Evolutionary conservation across 2,329 filamentous ascomycete species (phyloP).

Genomic region (Calonectria pteridis): DNA sequence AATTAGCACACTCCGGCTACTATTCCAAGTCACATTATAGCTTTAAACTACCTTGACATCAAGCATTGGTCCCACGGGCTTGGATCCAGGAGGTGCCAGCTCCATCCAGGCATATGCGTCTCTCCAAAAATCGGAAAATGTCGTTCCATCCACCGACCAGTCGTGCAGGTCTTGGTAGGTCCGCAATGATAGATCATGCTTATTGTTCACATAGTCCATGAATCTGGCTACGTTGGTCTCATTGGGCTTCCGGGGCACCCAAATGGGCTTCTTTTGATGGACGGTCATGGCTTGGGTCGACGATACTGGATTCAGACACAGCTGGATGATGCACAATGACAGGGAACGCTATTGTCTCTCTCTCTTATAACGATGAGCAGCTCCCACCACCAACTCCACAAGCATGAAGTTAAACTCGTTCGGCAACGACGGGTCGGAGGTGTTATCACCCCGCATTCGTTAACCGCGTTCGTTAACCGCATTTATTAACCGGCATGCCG

Average conservation of each 20-base stretch:
- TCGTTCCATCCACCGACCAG: slow-evolving; percentile 19
- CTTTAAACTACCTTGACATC: not conserved
- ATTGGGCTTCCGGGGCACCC: not conserved
- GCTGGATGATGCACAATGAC: not conserved
- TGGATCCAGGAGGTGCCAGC: not conserved
- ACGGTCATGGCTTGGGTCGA: not conserved
- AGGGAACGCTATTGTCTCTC: not conserved
- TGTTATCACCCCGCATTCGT: not conserved
- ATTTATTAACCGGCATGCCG: not conserved
- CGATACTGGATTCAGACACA: not conserved
- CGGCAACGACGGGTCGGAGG: not conserved
- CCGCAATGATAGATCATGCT: not conserved
- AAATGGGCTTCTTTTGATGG: not conserved
- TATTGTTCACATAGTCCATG: slow-evolving; percentile 8
- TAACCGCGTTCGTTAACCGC: not conserved
- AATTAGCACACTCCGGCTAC: no score
- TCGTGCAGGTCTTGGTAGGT: slow-evolving; percentile 21
- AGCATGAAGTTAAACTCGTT: not conserved
- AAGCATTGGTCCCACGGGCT: not conserved
- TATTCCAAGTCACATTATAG: no score
- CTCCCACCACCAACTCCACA: not conserved
- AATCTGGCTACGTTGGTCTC: slow-evolving; percentile 16
- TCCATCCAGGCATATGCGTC: slow-evolving; percentile 24
- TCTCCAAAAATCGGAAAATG: slow-evolving; percentile 20
- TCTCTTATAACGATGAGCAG: not conserved